phyloP scores from a whole-genome alignment of 768 basidiomycete species.

The Leccinellum luteum region DNA sequence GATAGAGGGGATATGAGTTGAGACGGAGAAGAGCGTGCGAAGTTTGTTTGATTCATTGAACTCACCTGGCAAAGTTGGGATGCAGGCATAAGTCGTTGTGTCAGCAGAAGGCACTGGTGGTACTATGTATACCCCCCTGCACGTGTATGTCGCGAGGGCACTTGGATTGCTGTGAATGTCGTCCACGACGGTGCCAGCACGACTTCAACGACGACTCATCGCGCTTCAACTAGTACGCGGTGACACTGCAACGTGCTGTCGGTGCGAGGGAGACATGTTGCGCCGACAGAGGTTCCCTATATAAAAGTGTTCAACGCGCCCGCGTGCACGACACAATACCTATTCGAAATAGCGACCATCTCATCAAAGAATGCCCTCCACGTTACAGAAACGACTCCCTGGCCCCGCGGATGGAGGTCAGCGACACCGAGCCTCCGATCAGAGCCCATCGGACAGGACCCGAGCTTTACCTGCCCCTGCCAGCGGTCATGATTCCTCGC shows the following conservation, averaged over 20 bases:
- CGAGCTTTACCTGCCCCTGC: background rate
- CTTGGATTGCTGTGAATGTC: constrained; percentile 3
- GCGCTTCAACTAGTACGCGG: constrained; percentile 14
- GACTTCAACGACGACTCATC: constrained; percentile 10
- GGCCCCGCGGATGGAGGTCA: background rate
- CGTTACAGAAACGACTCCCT: constrained; percentile 18
- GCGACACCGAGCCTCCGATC: constrained; percentile 5
- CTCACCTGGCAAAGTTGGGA: constrained; percentile 31
- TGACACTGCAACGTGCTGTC: constrained; percentile 18
- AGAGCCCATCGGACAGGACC: constrained; percentile 4
- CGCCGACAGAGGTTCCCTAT: constrained; percentile 16
- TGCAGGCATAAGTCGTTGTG: constrained; percentile 12
- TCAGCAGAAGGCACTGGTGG: constrained; percentile 1
- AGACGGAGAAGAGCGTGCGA: constrained; percentile 15
- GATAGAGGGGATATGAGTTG: constrained; percentile 8
- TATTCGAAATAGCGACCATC: background rate
- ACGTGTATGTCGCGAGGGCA: constrained; percentile 26
- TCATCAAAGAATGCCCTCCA: constrained; percentile 14
- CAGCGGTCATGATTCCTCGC: background rate
- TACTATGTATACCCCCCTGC: constrained; percentile 21
- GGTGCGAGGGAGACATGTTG: constrained; percentile 17
- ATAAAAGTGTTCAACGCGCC: constrained; percentile 17
- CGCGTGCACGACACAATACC: background rate
- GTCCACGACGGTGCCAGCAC: constrained; percentile 10
- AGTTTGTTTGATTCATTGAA: background rate